A percentile compares a stretch with the other conserved stretches of the same genome.
These are phyloP conservation scores for Xylaria sp. DNA, from an alignment of 495 filamentous ascomycete species.

Conservation along the genomic window DNA sequence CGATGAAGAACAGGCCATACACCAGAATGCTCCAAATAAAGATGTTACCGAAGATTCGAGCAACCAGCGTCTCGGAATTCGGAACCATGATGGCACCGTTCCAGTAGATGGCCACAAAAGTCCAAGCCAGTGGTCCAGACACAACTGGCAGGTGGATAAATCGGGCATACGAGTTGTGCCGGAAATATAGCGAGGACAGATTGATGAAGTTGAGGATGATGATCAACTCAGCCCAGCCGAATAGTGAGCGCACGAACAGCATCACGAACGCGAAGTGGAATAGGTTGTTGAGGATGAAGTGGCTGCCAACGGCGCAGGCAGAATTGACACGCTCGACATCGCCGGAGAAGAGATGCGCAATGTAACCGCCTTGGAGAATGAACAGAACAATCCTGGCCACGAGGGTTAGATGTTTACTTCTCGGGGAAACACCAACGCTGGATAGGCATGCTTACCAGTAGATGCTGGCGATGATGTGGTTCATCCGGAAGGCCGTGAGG, in stretches of 20 bases:
- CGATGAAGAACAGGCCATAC: conserved; percentile 75
- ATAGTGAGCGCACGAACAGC: conserved; percentile 78
- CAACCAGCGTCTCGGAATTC: conserved; percentile 59
- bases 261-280: conserved; percentile 79
- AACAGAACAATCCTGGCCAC: conserved; percentile 71
- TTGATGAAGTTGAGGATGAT: conserved; percentile 83
- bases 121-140: conserved; percentile 82
- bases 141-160: conserved; percentile 78
- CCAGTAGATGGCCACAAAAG: conserved; percentile 83
- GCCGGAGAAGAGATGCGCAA: conserved; percentile 75
- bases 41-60: conserved; percentile 80
- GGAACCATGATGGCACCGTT: conserved; percentile 82
- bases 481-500: conserved; percentile 77
- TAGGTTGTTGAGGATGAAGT: conserved; percentile 87
- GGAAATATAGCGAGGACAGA: conserved; percentile 78
- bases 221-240: conserved; percentile 75
- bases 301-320: conserved; percentile 78
- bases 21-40: conserved; percentile 82
- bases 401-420: conserved; percentile 15
- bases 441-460: conserved; percentile 71
- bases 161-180: conserved; percentile 68
- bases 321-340: conserved; percentile 64
- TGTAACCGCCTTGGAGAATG: conserved; percentile 75
- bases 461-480: conserved; percentile 70
- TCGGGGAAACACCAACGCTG: neutral